These are phyloP conservation scores for Candida maesae DNA, from an alignment of 805 yeast species.

Conservation along the genomic window DNA sequence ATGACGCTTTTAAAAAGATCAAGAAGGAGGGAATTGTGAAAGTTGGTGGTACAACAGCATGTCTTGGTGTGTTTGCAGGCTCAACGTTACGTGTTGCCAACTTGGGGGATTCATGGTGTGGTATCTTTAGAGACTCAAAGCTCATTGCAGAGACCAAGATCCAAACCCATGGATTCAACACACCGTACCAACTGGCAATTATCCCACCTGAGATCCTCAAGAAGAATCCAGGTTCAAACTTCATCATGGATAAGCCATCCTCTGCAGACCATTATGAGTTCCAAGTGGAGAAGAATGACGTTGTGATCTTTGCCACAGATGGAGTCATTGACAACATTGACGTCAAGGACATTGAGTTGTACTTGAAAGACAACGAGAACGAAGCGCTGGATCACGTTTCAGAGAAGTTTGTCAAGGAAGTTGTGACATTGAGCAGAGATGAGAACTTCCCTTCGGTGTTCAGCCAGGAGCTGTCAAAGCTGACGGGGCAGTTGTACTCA, in stretches of 20 bases:
- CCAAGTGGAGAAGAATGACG: constrained; percentile 65
- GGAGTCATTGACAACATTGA: constrained; percentile 88
- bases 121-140: constrained; percentile 65
- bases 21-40: constrained; percentile 53
- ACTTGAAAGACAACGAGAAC: constrained; percentile 48
- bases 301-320: constrained; percentile 85
- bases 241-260: constrained; percentile 66
- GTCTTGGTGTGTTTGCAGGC: constrained; percentile 68
- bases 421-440: constrained; percentile 67
- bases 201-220: constrained; percentile 61
- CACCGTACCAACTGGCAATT: constrained; percentile 87
- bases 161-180: constrained; percentile 85
- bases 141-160: constrained; percentile 64
- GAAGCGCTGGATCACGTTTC: constrained; percentile 45
- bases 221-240: constrained; percentile 47
- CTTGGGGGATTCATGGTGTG: constrained; percentile 94
- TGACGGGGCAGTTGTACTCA: constrained; percentile 63
- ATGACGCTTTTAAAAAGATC: constrained; percentile 52
- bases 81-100: constrained; percentile 67
- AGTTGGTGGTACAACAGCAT: constrained; percentile 94
- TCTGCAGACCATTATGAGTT: constrained; percentile 66
- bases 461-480: constrained; percentile 66
- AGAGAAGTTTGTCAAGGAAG: constrained; percentile 56
- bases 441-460: constrained; percentile 78
- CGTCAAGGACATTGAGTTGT: constrained; percentile 65